Base-by-base conservation (phyloP, 768 basidiomycete genomes). In the Tulasnella sp. region DNA sequence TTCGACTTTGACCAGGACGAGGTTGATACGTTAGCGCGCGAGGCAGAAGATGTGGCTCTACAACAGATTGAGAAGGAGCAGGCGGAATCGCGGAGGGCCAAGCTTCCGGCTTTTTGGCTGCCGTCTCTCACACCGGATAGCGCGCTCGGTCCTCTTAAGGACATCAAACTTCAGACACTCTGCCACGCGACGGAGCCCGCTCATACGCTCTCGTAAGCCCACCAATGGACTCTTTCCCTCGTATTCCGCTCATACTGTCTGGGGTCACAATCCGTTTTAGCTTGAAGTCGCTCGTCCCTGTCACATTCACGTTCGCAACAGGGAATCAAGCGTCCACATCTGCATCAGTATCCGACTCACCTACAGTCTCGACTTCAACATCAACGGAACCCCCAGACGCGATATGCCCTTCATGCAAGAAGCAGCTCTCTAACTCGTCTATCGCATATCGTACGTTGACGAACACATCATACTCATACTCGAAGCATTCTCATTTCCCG, bases 61-160 rank as follows among this genome's bases (percentile, higher is more conserved):
- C 77, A 78, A 30, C 75, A 85, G 66, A 90, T 97, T 49, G 88
- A 92, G 68, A 77, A 78, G 32, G 92, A 96, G 69, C 87, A 76
- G 70, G 85, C 86, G 0, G 91, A 92, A 63, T 80, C 85, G 2
- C 73, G 95, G 59, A 88, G 85, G 61, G 80, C 82, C 61, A 96
- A 97, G 70, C 78, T 98, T 2, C 93, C 96, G 1, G 93, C 96
- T 67, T 99, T 96, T 70, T 99, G 96, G 96, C 76, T 99, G 41
- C 93, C 93, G 2, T 92, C 88, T 0, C 73, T 97, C 24, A 93
- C 94, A 0, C 94, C 94, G 0, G 70, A 94, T 80, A 47, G 70
- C 81, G 87, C 71, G 73, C 80, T 23, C 76, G 86, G 30, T 8
- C 85, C 84, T 3, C 71, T 92, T 44, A 77, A 79, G 65, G 89